phyloP scores from a whole-genome alignment of 495 filamentous ascomycete species.

The Hypoxylon trugodes region DNA sequence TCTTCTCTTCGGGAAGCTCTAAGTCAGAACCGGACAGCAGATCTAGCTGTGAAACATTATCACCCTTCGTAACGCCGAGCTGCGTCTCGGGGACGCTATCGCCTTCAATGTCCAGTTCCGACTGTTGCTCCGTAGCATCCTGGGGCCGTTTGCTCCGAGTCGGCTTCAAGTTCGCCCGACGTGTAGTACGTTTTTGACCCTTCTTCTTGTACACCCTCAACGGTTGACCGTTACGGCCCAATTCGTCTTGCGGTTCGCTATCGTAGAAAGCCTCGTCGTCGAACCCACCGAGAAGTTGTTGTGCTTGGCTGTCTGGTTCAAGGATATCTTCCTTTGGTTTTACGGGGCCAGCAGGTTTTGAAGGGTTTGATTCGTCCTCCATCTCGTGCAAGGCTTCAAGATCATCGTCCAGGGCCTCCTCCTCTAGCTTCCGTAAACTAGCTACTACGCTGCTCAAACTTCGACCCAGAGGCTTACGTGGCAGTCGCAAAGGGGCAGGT shows the following conservation, averaged over 20 bases:
- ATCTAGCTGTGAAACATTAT: slow-evolving; percentile 23
- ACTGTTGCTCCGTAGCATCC: slow-evolving; percentile 39
- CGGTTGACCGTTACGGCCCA: slow-evolving; percentile 57
- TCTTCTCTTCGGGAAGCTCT: slow-evolving; percentile 44
- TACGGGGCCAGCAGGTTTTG: slow-evolving; percentile 29
- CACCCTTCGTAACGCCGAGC: slow-evolving; percentile 37
- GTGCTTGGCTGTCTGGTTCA: slow-evolving; percentile 69
- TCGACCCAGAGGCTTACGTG: slow-evolving; percentile 71
- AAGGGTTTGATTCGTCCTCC: slow-evolving; percentile 62
- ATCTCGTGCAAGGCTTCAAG: slow-evolving; percentile 83
- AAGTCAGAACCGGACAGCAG: slow-evolving; percentile 39
- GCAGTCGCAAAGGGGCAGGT: slow-evolving; percentile 61
- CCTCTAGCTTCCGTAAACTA: slow-evolving; percentile 78
- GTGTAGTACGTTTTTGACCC: slow-evolving; percentile 88
- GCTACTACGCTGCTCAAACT: slow-evolving; percentile 83
- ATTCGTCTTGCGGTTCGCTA: slow-evolving; percentile 54
- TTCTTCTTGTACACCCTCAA: slow-evolving; percentile 85
- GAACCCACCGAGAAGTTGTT: slow-evolving; percentile 67
- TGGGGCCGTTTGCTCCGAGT: slow-evolving; percentile 52
- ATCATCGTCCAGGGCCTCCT: slow-evolving; percentile 79
- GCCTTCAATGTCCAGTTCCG: slow-evolving; percentile 25
- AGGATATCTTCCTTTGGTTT: slow-evolving; percentile 49
- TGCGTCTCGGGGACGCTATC: slow-evolving; percentile 57
- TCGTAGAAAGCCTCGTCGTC: slow-evolving; percentile 62
- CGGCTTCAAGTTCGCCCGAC: slow-evolving; percentile 75